Evolutionary conservation across 176 grass and related monocot species (phyloP).

Genomic region (Areca catechu): DNA sequence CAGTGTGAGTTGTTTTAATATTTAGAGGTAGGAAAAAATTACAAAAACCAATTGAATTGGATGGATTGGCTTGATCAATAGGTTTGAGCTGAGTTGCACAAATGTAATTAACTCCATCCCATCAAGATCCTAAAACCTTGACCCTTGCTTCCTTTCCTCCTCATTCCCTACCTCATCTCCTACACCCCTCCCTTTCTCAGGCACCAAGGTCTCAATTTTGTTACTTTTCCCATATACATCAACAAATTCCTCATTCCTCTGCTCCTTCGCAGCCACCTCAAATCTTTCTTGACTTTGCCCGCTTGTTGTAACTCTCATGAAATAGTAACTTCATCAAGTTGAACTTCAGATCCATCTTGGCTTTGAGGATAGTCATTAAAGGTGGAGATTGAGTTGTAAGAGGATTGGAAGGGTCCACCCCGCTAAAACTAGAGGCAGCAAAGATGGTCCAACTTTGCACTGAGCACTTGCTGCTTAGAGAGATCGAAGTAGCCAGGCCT

Average conservation of each 20-base stretch:
- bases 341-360: constrained; percentile 22
- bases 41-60: too few relatives aligned
- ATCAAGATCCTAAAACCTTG: constrained; percentile 42
- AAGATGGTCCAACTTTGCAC: neutral
- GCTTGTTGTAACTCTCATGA: constrained; percentile 37
- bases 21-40: too few relatives aligned
- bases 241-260: constrained; percentile 20
- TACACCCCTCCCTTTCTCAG: constrained; percentile 18
- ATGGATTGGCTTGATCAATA: too few relatives aligned
- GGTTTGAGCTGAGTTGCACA: too few relatives aligned
- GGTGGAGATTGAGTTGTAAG: constrained; percentile 28
- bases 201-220: neutral
- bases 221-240: constrained; percentile 12
- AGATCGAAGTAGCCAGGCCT: neutral
- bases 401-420: neutral
- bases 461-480: constrained; percentile 8
- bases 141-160: constrained; percentile 19
- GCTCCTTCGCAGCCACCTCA: constrained; percentile 36
- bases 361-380: constrained; percentile 19
- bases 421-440: too few relatives aligned
- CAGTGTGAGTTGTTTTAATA: too few relatives aligned
- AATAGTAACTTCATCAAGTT: constrained; percentile 57
- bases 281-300: constrained; percentile 28
- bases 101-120: constrained; percentile 26
- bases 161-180: constrained; percentile 1